A percentile compares a stretch with the other conserved stretches of the same genome.
Conservation (phyloP, 2,329 filamentous ascomycete species). For the Pseudocercospora vitis region DNA sequence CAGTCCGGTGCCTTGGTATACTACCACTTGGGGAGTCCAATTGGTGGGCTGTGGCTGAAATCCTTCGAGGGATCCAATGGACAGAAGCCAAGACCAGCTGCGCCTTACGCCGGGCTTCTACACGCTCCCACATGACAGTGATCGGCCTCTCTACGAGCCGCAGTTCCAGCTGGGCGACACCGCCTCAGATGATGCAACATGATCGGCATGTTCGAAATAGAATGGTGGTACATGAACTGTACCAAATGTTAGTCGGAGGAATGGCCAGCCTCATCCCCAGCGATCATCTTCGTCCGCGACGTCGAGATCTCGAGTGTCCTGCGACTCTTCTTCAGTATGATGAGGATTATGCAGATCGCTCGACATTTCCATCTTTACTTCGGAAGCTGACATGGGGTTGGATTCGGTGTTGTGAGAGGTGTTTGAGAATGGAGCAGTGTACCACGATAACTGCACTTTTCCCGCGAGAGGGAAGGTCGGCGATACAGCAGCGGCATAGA, state of each 20-base stretch:
- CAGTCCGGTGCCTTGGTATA: neutral
- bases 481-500: constrained; percentile 32
- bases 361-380: neutral
- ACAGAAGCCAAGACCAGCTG: constrained; percentile 11
- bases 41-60: constrained; percentile 7
- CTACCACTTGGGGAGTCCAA: neutral
- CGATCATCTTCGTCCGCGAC: constrained; percentile 30
- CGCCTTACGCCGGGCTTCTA: neutral
- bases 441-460: constrained; percentile 66
- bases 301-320: constrained; percentile 19
- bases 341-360: neutral
- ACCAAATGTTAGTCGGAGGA: neutral
- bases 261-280: constrained; percentile 19
- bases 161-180: constrained; percentile 2
- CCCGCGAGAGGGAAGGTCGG: constrained; percentile 60
- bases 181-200: neutral
- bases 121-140: neutral
- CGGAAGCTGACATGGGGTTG: neutral
- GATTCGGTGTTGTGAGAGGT: neutral
- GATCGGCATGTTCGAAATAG: neutral
- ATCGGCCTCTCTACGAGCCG: constrained; percentile 2
- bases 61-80: neutral
- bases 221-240: neutral
- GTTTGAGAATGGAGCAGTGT: constrained; percentile 15
- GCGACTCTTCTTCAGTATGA: constrained; percentile 5